A percentile compares a stretch with the other conserved stretches of the same genome.
Conservation (phyloP, 169 alveolate species). For the Eimeria sp. region DNA sequence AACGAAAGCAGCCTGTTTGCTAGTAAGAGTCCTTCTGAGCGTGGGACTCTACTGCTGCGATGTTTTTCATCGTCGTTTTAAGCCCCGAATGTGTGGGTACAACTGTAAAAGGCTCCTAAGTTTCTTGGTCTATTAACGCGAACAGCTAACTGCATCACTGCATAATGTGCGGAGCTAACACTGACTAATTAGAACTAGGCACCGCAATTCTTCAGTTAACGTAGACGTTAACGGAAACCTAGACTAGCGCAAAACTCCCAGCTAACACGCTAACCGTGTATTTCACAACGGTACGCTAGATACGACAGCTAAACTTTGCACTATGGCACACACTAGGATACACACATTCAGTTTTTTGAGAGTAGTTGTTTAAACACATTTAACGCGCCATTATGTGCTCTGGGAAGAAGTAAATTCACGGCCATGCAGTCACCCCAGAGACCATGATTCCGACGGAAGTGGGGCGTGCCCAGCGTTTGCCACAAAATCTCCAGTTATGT, state of each 20-base stretch:
- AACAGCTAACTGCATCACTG: neutral
- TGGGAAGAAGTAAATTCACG: neutral
- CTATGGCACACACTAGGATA: neutral
- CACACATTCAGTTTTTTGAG: neutral
- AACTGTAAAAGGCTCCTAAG: neutral
- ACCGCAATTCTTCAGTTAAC: neutral
- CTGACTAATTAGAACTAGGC: neutral
- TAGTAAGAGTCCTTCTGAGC: neutral
- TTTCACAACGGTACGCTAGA: neutral
- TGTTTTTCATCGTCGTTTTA: constrained; percentile 26
- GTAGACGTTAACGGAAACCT: neutral
- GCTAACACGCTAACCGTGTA: neutral
- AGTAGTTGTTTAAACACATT: neutral
- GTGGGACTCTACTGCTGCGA: neutral
- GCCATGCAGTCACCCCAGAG: neutral
- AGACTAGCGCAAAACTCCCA: neutral
- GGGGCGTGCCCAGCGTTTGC: neutral
- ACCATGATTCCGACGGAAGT: neutral
- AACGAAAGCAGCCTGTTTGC: constrained; percentile 13
- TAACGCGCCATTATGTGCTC: neutral
- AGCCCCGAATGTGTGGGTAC: constrained; percentile 1
- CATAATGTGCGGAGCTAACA: neutral
- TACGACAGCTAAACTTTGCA: neutral
- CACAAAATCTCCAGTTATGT: neutral
- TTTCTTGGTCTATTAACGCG: neutral